Percentiles rank a stretch among this genome's conserved stretches.
phyloP scores from a whole-genome alignment of 257 asterid genomes.

The Striga asiatica region DNA sequence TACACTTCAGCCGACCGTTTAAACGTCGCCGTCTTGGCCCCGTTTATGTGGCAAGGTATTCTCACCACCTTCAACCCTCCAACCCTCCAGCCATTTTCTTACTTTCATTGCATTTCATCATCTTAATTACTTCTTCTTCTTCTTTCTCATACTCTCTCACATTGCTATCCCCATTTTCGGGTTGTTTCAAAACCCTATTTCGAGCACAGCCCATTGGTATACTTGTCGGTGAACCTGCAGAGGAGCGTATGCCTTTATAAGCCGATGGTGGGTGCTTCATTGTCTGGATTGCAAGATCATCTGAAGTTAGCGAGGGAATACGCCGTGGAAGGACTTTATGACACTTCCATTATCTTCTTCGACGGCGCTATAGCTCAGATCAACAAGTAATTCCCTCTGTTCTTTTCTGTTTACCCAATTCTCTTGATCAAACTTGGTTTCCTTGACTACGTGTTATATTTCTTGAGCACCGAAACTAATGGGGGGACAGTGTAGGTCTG shows the following conservation, averaged over 20 bases:
- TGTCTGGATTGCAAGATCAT: conserved; percentile 81
- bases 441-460: not conserved
- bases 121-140: not conserved
- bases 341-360: conserved; percentile 82
- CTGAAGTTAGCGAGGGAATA: conserved; percentile 87
- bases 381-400: conserved; percentile 50
- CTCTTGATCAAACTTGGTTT: not conserved
- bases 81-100: conserved; percentile 15
- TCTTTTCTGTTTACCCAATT: not conserved
- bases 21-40: conserved; percentile 44
- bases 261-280: conserved; percentile 60
- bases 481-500: not conserved
- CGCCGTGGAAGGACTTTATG: conserved; percentile 89
- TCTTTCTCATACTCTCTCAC: not conserved
- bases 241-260: too few relatives aligned
- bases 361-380: conserved; percentile 97
- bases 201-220: conserved; percentile 11
- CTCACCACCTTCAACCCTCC: conserved; percentile 15
- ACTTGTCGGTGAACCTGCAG: conserved; percentile 5
- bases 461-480: conserved; percentile 12
- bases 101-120: conserved; percentile 8
- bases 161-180: conserved; percentile 1
- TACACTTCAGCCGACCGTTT: conserved; percentile 28
- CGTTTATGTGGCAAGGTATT: conserved; percentile 14
- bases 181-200: conserved; percentile 18